A percentile compares a stretch with the other conserved stretches of the same genome.
These are phyloP conservation scores for Mytilinidion resinicola DNA, from an alignment of 495 filamentous ascomycete species.

Conservation along the genomic window DNA sequence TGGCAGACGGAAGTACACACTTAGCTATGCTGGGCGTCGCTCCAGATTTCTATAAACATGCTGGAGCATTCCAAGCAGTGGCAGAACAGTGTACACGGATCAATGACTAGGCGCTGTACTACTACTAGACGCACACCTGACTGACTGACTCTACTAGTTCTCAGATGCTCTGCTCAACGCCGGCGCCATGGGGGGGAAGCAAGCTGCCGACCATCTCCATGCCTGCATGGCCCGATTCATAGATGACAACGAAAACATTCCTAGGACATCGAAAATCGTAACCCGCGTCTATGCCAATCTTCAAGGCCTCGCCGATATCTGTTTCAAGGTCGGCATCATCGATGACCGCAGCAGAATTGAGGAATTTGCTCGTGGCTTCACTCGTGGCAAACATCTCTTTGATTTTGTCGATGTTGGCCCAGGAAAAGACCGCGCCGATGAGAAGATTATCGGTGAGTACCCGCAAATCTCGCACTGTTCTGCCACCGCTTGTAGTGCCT, in stretches of 20 bases:
- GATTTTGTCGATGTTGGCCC: constrained; percentile 71
- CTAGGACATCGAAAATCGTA: constrained; percentile 53
- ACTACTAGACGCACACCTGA: neutral
- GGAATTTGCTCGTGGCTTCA: constrained; percentile 72
- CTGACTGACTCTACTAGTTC: constrained; percentile 43
- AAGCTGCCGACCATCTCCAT: constrained; percentile 59
- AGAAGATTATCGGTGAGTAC: constrained; percentile 66
- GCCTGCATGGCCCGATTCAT: constrained; percentile 47
- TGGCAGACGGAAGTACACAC: too few species aligned
- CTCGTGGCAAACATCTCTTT: constrained; percentile 60
- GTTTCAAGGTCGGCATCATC: constrained; percentile 50
- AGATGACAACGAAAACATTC: constrained; percentile 43
- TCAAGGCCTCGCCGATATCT: constrained; percentile 54
- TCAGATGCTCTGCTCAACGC: constrained; percentile 56
- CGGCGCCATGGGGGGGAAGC: constrained; percentile 64
- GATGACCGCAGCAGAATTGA: constrained; percentile 48
- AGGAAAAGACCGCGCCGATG: constrained; percentile 61
- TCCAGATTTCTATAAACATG: too few species aligned
- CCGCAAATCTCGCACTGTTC: neutral
- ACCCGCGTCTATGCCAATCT: constrained; percentile 66
- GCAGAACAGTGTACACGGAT: too few species aligned
- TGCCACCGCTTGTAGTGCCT: constrained; percentile 5
- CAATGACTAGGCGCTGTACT: too few species aligned
- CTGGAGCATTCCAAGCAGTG: too few species aligned
- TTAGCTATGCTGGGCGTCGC: too few species aligned